A percentile compares a stretch with the other conserved stretches of the same genome.
phyloP scores from a whole-genome alignment of 352 stramenopile genomes.

The Globisporangium nunn region DNA sequence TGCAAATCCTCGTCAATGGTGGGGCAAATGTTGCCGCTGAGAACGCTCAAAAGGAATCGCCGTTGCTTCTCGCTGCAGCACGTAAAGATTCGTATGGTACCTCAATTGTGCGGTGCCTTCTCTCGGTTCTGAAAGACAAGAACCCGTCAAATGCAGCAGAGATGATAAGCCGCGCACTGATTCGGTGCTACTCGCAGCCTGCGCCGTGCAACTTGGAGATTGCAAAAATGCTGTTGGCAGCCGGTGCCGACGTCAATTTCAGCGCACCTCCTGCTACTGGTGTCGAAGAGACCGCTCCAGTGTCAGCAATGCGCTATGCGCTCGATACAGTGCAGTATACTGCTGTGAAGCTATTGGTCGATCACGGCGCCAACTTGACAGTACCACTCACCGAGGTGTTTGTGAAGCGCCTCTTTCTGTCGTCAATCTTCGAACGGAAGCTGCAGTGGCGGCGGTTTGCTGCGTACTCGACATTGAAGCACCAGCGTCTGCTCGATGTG shows the following conservation, averaged over 20 bases:
- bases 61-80: slow-evolving; percentile 29
- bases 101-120: slow-evolving; percentile 23
- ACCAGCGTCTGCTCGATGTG: slow-evolving; percentile 30
- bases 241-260: slow-evolving; percentile 23
- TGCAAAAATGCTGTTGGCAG: slow-evolving; percentile 30
- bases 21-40: slow-evolving; percentile 22
- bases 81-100: slow-evolving; percentile 33
- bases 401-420: slow-evolving; percentile 19
- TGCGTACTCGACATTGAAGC: slow-evolving; percentile 21
- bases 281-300: neutral
- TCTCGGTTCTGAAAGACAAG: slow-evolving; percentile 10
- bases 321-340: slow-evolving; percentile 29
- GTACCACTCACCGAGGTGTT: slow-evolving; percentile 24
- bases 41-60: slow-evolving; percentile 23
- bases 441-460: slow-evolving; percentile 30
- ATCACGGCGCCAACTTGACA: slow-evolving; percentile 30
- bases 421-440: neutral
- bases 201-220: slow-evolving; percentile 32
- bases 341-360: slow-evolving; percentile 30
- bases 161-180: slow-evolving; percentile 25
- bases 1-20: slow-evolving; percentile 30
- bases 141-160: neutral
- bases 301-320: slow-evolving; percentile 28
- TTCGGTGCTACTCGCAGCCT: slow-evolving; percentile 29
- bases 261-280: neutral